Base-by-base conservation (phyloP, 2,329 filamentous ascomycete species). In the Talaromyces amestolkiae region DNA sequence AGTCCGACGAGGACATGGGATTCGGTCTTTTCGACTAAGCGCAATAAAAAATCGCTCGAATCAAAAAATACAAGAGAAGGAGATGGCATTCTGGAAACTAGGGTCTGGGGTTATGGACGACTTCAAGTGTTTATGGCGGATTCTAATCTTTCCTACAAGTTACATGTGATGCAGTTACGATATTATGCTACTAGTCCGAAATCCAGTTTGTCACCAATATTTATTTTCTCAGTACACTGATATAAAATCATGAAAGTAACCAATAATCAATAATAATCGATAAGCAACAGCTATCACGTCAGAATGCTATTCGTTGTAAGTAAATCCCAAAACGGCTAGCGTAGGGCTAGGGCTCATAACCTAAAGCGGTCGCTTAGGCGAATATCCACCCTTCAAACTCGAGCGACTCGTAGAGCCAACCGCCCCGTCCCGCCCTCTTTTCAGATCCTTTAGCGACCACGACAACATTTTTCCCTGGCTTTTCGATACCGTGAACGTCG, bases 1-100 rank as follows among this genome's bases (percentile, higher is more conserved):
- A 88, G 79, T 87, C 85, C 70, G 87, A 89, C 75, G 87, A 89
- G 75, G 87, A 89, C 79, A 89, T 94, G 91, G 85, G 91, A 82
- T 87, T 85, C 80, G 87, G 87, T 85, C 86, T 89, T 68, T 89
- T 89, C 85, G 87, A 89, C 82, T 83, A 81, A 81, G 71, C 72
- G 73, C 54, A 71, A 71, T 63, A 24, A 49, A 17, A 53, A 37
- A 13, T 37, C 37, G 31, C 11, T 39, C 56, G 27, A 63, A 58
- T 43, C 58, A 77, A 77, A 39, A 69, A 68, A 75, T 84, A 82
- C 84, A 89, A 84, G 81, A 87, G 3, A 90, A 82, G 89, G 89
- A 81, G 89, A 90, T 79, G 68, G 74, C 71, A 66, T 67, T 75
- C 73, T 76, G 73, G 70, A 70, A 70, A 70, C 70, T 72, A 69